Evolutionary conservation across 2,329 filamentous ascomycete genomes (phyloP).

Genomic region (Gnomoniopsis sp.): DNA sequence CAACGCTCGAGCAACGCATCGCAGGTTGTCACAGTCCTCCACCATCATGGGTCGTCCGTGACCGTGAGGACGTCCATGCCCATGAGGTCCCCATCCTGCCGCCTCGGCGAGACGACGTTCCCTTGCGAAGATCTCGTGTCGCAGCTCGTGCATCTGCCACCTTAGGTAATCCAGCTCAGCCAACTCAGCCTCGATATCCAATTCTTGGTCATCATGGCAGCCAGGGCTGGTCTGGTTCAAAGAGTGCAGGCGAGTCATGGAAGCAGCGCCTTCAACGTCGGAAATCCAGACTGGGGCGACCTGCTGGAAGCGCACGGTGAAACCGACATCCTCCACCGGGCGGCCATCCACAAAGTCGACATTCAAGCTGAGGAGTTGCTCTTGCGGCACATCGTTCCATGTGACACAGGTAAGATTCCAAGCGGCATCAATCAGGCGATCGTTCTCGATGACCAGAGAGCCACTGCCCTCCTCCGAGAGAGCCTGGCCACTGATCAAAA

Average conservation of each 20-base stretch:
- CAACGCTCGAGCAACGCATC: slow-evolving; percentile 40
- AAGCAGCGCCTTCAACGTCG: slow-evolving; percentile 38
- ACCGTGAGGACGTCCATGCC: no score
- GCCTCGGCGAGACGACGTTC: slow-evolving; percentile 36
- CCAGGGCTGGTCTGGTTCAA: slow-evolving; percentile 19
- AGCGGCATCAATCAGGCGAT: slow-evolving; percentile 36
- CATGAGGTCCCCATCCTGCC: slow-evolving; percentile 25
- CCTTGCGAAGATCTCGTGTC: slow-evolving; percentile 39
- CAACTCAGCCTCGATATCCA: slow-evolving; percentile 38
- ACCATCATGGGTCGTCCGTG: slow-evolving; percentile 24
- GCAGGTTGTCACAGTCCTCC: slow-evolving; percentile 36
- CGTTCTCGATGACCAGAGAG: slow-evolving; percentile 35
- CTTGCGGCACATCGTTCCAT: slow-evolving; percentile 34
- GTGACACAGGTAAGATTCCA: slow-evolving; percentile 48
- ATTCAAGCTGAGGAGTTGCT: slow-evolving; percentile 42
- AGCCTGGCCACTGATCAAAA: slow-evolving; percentile 43
- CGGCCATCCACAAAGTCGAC: slow-evolving; percentile 40
- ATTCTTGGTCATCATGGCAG: slow-evolving; percentile 21
- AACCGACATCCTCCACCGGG: slow-evolving; percentile 34
- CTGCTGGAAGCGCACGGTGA: slow-evolving; percentile 45
- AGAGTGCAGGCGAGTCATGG: slow-evolving; percentile 26
- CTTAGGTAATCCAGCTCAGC: slow-evolving; percentile 41
- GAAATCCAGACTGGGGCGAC: slow-evolving; percentile 38
- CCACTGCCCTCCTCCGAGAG: slow-evolving; percentile 42
- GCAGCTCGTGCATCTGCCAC: slow-evolving; percentile 37